These are phyloP conservation scores for Penicillium expansum DNA, from an alignment of 2,329 filamentous ascomycete species.

Conservation along the genomic window DNA sequence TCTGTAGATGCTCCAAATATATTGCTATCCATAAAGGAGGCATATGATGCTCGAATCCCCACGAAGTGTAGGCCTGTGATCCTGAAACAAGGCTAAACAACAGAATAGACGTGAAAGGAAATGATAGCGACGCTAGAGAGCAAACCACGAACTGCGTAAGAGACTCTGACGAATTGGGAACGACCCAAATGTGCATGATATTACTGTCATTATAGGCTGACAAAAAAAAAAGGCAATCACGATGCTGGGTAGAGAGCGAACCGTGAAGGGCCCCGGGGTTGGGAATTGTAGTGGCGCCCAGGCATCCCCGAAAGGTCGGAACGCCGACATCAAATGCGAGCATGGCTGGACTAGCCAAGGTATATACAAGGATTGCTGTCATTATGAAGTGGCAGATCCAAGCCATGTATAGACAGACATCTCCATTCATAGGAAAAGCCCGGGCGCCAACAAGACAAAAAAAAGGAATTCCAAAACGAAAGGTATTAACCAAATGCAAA, in stretches of 20 bases:
- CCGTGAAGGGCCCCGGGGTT: background rate
- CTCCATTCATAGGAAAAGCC: background rate
- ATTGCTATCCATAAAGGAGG: conserved; percentile 5
- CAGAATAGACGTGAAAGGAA: background rate
- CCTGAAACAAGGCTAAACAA: background rate
- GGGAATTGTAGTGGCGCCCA: background rate
- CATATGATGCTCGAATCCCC: conserved; percentile 3
- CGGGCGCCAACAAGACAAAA: background rate
- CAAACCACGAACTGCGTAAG: background rate
- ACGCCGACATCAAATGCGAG: background rate
- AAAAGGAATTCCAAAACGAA: conserved; percentile 10
- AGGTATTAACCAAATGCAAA: conserved; percentile 14
- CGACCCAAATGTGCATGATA: background rate
- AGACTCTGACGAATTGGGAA: background rate
- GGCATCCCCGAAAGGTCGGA: background rate
- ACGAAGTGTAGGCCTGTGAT: background rate
- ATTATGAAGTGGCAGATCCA: background rate
- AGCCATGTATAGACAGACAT: background rate
- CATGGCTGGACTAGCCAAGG: background rate
- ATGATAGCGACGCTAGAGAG: background rate
- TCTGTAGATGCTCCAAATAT: background rate
- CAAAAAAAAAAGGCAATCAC: background rate
- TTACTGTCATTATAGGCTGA: background rate
- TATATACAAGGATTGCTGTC: background rate
- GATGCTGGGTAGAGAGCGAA: background rate